Conservation (phyloP, 805 yeast genomes). For the Sungouiozyma intestinalis region DNA sequence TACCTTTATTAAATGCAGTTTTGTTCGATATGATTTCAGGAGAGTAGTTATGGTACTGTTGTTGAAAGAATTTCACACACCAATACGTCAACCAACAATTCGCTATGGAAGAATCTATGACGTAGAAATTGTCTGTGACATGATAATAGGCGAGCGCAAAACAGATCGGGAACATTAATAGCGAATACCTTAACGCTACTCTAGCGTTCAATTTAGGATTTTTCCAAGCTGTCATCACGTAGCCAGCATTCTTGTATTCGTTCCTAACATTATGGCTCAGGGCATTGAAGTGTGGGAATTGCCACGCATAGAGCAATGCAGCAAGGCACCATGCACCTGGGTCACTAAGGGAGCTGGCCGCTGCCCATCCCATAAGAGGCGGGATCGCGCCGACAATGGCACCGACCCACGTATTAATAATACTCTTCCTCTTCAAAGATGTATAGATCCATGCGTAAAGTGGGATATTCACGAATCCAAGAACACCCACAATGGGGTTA, state of each 20-base stretch:
- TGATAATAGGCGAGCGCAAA: slow-evolving; percentile 67
- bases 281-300: slow-evolving; percentile 94
- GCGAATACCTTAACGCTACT: slow-evolving; percentile 80
- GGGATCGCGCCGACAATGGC: slow-evolving; percentile 99
- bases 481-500: slow-evolving; percentile 67
- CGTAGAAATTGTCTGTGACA: slow-evolving; percentile 74
- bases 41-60: slow-evolving; percentile 55
- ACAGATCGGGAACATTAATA: slow-evolving; percentile 92
- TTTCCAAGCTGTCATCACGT: slow-evolving; percentile 93
- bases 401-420: slow-evolving; percentile 95
- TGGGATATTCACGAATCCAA: slow-evolving; percentile 74
- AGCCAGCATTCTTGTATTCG: slow-evolving; percentile 88
- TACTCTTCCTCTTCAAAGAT: slow-evolving; percentile 73
- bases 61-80: slow-evolving; percentile 78
- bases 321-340: slow-evolving; percentile 97
- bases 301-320: slow-evolving; percentile 89
- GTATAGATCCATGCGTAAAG: slow-evolving; percentile 89
- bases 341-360: slow-evolving; percentile 63
- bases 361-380: slow-evolving; percentile 99
- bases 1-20: slow-evolving; percentile 38
- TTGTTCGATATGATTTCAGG: slow-evolving; percentile 26
- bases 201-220: slow-evolving; percentile 88
- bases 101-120: slow-evolving; percentile 67
- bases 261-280: slow-evolving; percentile 78
- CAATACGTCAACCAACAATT: slow-evolving; percentile 80